Base-by-base conservation (phyloP, 2,329 filamentous ascomycete species). In the Colletotrichum camelliae region DNA sequence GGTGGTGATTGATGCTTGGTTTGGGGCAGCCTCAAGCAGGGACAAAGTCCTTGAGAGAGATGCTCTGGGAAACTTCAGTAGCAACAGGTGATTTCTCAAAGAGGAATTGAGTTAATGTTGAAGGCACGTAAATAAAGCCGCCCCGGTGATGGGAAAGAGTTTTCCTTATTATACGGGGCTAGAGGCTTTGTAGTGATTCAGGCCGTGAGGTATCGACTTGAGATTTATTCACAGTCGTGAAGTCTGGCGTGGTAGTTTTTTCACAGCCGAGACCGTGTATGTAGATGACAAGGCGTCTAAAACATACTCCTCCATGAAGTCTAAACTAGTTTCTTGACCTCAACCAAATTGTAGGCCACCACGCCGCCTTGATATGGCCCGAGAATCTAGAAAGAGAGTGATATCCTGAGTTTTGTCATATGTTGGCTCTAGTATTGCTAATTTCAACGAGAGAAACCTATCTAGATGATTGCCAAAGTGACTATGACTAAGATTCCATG, bases 201-300 rank as follows among this genome's bases (percentile, higher is more conserved):
- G 60, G 33, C 60, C 7, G 60, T 5, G 33, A 62, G 60, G 60
- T 62, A 5, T 62, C 7, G 90, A 93, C 82, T 91, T 88, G 91
- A 91, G 93, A 31, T 87, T 84, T 77, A 92, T 86, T 48, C 78
- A 77, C 60, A 60, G 5, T 13, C 18, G 12, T 12, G 9, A 16
- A 5, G 10, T 21, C 27, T 60, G 10, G 27, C 12, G 5, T 18
- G 27, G 31, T 31, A 31, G 27, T 33, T 12, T 18, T 33, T 13
- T 21, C 57, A 60, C 8, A 52, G n/a, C 10, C 12, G 3, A 48
- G 9, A 13, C 18, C 0, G n/a, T 7, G n/a, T 4, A 7, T 48
- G 7, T 12, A 21, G 7, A 88, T 86, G 12, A 90, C 88, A 5
- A 91, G 9, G 5, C 15, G 27, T 31, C 57, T 80, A 4, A 31